Conservation (phyloP, 208 protist species). For the Leishmania turanica region DNA sequence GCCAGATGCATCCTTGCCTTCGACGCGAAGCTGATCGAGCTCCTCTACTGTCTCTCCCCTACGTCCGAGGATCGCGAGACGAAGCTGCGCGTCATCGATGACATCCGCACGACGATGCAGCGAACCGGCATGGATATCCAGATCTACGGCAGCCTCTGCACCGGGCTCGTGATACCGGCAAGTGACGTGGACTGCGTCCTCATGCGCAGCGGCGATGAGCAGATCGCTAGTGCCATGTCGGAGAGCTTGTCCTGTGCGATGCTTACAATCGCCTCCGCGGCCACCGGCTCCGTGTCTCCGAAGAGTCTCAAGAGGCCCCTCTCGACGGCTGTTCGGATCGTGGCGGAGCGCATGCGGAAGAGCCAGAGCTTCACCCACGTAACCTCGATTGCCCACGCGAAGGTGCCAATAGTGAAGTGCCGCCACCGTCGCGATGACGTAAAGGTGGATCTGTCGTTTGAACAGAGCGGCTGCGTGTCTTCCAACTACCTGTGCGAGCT, state of each 20-base stretch:
- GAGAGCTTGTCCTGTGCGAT: constrained; percentile 14
- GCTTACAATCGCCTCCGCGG: constrained; percentile 8
- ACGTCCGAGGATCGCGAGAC: constrained; percentile 28
- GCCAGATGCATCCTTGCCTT: constrained; percentile 27
- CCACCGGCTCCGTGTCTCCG: constrained; percentile 4
- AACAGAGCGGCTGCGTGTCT: constrained; percentile 53
- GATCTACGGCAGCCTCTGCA: constrained; percentile 82
- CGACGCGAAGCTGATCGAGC: constrained; percentile 46
- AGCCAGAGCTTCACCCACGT: constrained; percentile 40
- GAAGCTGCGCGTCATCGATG: constrained; percentile 46
- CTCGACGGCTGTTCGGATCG: constrained; percentile 35
- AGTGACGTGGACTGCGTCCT: constrained; percentile 88
- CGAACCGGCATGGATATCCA: constrained; percentile 40
- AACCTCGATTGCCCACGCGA: constrained; percentile 55
- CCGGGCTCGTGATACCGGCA: constrained; percentile 68
- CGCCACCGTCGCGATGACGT: constrained; percentile 36
- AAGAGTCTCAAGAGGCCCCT: constrained; percentile 25
- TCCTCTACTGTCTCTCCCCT: constrained; percentile 53
- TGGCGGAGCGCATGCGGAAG: constrained; percentile 52
- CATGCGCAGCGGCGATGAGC: constrained; percentile 19
- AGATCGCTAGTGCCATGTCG: constrained; percentile 11
- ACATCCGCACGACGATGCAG: constrained; percentile 38
- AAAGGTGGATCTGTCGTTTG: constrained; percentile 80
- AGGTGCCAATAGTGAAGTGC: constrained; percentile 88
- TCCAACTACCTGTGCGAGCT: constrained; percentile 74